A percentile compares a stretch with the other conserved stretches of the same genome.
Conservation (phyloP, 2,329 filamentous ascomycete genomes). For the Hortaea sp. region DNA sequence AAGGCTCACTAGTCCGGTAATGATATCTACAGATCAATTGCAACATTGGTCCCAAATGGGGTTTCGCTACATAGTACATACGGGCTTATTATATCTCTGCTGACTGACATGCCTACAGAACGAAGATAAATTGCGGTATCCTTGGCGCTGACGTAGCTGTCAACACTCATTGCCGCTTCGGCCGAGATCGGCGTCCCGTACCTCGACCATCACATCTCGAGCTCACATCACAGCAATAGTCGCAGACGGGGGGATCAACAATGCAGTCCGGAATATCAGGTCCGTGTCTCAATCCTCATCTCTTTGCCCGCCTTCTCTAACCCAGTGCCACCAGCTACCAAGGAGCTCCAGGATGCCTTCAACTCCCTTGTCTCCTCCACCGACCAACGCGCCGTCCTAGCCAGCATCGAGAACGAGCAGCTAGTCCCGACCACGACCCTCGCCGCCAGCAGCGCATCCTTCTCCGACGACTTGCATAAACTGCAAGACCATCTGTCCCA, state of each 20-base stretch:
- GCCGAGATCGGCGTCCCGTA: too few relatives aligned
- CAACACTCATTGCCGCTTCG: too few relatives aligned
- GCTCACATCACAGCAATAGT: too few relatives aligned
- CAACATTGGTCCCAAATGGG: too few relatives aligned
- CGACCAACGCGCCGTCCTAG: conserved; percentile 58
- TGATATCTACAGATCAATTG: too few relatives aligned
- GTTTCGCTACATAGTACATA: too few relatives aligned
- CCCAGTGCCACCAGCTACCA: conserved; percentile 46
- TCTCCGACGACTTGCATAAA: conserved; percentile 53
- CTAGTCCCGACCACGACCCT: conserved; percentile 54
- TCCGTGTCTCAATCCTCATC: conserved; percentile 26
- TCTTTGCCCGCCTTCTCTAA: conserved; percentile 2
- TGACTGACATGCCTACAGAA: too few relatives aligned
- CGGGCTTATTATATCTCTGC: too few relatives aligned
- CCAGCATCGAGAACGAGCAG: conserved; percentile 58
- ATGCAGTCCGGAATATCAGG: conserved; percentile 77
- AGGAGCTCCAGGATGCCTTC: conserved; percentile 68
- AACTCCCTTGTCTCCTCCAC: conserved; percentile 54
- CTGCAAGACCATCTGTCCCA: conserved; percentile 55
- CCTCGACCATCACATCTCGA: too few relatives aligned
- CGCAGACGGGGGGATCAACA: not conserved
- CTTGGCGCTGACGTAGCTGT: too few relatives aligned
- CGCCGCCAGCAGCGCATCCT: conserved; percentile 39
- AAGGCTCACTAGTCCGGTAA: too few relatives aligned
- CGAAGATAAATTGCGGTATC: too few relatives aligned